Percentiles rank a stretch among this genome's conserved stretches.
These are phyloP conservation scores for Rhodotorula sp. DNA, from an alignment of 1,284 basidiomycete genomes.

Conservation along the genomic window DNA sequence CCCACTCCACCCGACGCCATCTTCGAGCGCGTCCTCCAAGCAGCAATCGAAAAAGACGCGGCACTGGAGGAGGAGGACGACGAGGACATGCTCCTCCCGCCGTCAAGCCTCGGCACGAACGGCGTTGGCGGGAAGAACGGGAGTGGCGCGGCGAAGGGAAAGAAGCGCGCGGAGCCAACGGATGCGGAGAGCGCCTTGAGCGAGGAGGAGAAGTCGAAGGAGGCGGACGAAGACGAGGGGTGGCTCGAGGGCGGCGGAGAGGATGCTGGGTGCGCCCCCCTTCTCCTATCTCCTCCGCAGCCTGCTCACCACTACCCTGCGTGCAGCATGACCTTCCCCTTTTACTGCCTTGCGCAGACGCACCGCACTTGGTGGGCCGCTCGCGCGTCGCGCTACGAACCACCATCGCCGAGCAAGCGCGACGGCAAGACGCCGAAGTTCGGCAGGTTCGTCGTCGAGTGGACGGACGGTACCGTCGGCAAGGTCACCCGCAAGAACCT, in stretches of 20 bases:
- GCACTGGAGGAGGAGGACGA: conserved; percentile 4
- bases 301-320: neutral
- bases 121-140: neutral
- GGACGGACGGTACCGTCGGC: neutral
- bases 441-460: conserved; percentile 25
- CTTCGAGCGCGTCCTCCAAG: conserved; percentile 6
- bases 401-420: conserved; percentile 8
- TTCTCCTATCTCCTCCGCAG: neutral
- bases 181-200: neutral
- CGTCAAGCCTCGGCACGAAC: neutral
- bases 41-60: conserved; percentile 4
- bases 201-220: neutral
- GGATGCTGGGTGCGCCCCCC: neutral
- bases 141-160: neutral
- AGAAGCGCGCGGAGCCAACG: neutral
- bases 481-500: conserved; percentile 7
- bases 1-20: neutral
- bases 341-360: conserved; percentile 8
- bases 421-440: neutral
- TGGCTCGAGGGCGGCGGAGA: conserved; percentile 9
- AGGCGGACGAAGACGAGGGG: conserved; percentile 17
- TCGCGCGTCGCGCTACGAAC: conserved; percentile 1
- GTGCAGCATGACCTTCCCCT: conserved; percentile 17
- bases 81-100: conserved; percentile 1
- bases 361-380: conserved; percentile 23